A percentile compares a stretch with the other conserved stretches of the same genome.
These are phyloP conservation scores for Tieghemostelium lacteum DNA, from an alignment of 78 protist genomes.

Conservation along the genomic window DNA sequence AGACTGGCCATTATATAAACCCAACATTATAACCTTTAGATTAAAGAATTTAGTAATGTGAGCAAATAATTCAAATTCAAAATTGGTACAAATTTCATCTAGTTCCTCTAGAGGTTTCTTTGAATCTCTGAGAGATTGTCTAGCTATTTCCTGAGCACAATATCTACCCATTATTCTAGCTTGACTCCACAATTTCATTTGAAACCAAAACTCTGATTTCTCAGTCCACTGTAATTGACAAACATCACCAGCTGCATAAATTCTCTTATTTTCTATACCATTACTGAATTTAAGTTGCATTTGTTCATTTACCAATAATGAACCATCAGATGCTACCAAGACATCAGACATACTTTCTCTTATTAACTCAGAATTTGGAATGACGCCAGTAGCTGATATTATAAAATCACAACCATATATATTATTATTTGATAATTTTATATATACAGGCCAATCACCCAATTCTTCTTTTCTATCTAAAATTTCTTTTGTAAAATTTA, in stretches of 20 bases:
- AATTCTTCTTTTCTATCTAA: too few species aligned
- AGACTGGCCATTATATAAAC: slow-evolving; percentile 50
- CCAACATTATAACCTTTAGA: slow-evolving; percentile 56
- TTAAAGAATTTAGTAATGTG: slow-evolving; percentile 71
- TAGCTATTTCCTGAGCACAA: slow-evolving; percentile 49
- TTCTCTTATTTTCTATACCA: too few species aligned
- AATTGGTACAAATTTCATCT: slow-evolving; percentile 27
- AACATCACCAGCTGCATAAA: slow-evolving; percentile 64
- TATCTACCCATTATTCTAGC: slow-evolving; percentile 65
- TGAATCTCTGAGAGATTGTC: background rate
- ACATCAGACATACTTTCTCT: background rate
- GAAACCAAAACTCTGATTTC: slow-evolving; percentile 10
- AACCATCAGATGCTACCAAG: background rate
- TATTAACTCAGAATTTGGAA: slow-evolving; percentile 11
- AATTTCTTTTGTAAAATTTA: too few species aligned
- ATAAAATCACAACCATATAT: slow-evolving; percentile 63
- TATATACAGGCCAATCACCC: slow-evolving; percentile 24
- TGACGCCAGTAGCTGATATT: slow-evolving; percentile 63
- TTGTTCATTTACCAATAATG: background rate
- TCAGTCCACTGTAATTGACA: slow-evolving; percentile 9
- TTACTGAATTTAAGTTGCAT: background rate
- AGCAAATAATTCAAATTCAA: slow-evolving; percentile 74
- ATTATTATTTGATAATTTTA: slow-evolving; percentile 19
- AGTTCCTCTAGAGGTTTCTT: background rate
- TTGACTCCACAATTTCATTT: slow-evolving; percentile 72